Base-by-base conservation (phyloP, 2,329 filamentous ascomycete species). In the Pseudogymnoascus sp. region DNA sequence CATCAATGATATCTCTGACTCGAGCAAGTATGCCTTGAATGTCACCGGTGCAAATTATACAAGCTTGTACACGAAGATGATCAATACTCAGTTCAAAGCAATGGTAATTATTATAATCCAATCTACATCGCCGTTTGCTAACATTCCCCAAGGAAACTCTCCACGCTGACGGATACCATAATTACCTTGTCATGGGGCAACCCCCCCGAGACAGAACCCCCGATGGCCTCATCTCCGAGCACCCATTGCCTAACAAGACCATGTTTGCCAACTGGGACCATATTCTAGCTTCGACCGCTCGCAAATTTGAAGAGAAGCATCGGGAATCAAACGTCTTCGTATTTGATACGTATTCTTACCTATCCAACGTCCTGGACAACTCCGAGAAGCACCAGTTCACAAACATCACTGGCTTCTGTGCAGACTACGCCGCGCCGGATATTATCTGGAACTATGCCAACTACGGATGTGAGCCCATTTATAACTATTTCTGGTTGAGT, bases 1-100 rank as follows among this genome's bases (percentile, higher is more conserved):
- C 1, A 75, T 83, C 62, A 84, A 84, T 66, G 81, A 84, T 61
- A 80, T 84, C 63, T 75, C 74, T 64, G 80, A 84, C 66, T 76
- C 76, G 6, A 72, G 70, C 12, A 74, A 76, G 39, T 76, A 75
- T 57, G 72, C 65, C 11, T 70, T 77, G 11, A 71, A 74, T 14
- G 61, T 75, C 14, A 74, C 75, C 38, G 71, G 66, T 11, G 68
- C 75, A 3, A 69, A 73, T 9, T 82, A 81, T 63, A 71, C 73
- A 2, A 69, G 66, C 0, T 76, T 80, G 64, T 82, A 81, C 66
- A 68, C 75, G 3, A 67, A 69, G 9, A 68, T 81, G 4, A 73
- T 78, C 36, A 59, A 59, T 3, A 71, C 74, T 0, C 70, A 79
- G 1, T 78, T 81, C 61, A 62, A 70, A 12, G 73, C 74, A 14